Evolutionary conservation across 2,329 filamentous ascomycete species (phyloP).

Genomic region (Kalaharituber pfeilii): DNA sequence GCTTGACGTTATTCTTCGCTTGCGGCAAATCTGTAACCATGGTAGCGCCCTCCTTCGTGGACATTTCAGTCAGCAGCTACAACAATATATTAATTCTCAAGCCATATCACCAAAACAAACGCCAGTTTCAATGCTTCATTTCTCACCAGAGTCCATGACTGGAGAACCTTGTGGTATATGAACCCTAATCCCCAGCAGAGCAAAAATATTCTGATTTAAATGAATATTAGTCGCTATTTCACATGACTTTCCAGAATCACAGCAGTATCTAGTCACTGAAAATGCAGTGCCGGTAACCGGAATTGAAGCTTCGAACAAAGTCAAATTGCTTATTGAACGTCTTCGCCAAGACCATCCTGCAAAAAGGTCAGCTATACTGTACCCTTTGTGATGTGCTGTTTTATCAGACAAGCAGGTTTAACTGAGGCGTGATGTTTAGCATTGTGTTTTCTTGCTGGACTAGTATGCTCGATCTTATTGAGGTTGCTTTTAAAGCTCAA

Average conservation of each 20-base stretch:
- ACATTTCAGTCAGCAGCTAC: too few relatives aligned
- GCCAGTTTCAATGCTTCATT: conserved; percentile 5
- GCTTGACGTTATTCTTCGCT: conserved; percentile 4
- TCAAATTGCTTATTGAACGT: neutral
- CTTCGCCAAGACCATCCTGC: neutral
- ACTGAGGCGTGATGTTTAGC: conserved; percentile 16
- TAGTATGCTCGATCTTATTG: conserved; percentile 24
- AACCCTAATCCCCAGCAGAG: neutral
- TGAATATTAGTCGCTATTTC: too few relatives aligned
- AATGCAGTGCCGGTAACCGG: too few relatives aligned
- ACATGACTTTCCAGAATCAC: too few relatives aligned
- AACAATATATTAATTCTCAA: too few relatives aligned
- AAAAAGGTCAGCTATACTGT: neutral
- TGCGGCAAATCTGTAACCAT: conserved; percentile 24
- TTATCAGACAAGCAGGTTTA: neutral
- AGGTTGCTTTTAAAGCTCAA: conserved; percentile 18
- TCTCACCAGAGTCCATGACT: conserved; percentile 1
- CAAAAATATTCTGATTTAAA: neutral
- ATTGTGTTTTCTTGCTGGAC: conserved; percentile 27
- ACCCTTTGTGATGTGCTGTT: neutral
- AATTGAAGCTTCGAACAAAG: neutral
- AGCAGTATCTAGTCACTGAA: too few relatives aligned
- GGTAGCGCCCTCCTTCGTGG: conserved; percentile 23
- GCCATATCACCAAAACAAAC: too few relatives aligned
- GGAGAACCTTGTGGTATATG: conserved; percentile 4